A percentile compares a stretch with the other conserved stretches of the same genome.
phyloP scores from a whole-genome alignment of 495 filamentous ascomycete genomes.

The Evansstolkia leycettana region DNA sequence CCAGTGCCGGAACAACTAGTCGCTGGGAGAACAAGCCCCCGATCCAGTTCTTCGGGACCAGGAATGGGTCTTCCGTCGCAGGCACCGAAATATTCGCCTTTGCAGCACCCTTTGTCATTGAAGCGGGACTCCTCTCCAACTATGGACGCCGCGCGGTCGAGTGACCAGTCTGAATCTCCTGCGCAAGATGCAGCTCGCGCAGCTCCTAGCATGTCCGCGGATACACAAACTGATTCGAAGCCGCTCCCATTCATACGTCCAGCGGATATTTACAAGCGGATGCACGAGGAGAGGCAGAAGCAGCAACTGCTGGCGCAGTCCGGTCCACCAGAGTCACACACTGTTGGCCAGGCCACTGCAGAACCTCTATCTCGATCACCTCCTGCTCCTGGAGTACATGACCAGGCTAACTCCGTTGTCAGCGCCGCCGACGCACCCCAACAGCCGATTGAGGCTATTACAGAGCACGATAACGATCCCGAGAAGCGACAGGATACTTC shows the following conservation, averaged over 20 bases:
- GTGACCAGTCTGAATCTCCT: slow-evolving; percentile 13
- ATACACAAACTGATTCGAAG: slow-evolving; percentile 24
- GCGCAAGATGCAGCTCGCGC: slow-evolving; percentile 4
- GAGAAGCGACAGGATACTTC: too few species aligned
- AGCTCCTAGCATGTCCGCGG: slow-evolving; percentile 40
- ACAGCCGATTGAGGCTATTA: too few species aligned
- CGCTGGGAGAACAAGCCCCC: too few species aligned
- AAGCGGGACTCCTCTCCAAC: slow-evolving; percentile 10
- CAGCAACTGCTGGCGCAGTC: slow-evolving; percentile 41
- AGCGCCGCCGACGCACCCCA: too few species aligned
- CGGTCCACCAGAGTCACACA: slow-evolving; percentile 3
- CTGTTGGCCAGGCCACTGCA: too few species aligned
- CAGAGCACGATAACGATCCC: too few species aligned
- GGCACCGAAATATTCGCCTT: slow-evolving; percentile 7
- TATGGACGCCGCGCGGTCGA: slow-evolving; percentile 29
- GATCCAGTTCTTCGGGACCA: too few species aligned
- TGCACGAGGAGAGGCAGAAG: slow-evolving; percentile 51
- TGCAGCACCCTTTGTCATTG: too few species aligned
- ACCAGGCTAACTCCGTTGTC: too few species aligned
- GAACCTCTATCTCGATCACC: too few species aligned
- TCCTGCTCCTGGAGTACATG: too few species aligned
- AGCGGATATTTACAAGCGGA: slow-evolving; percentile 65
- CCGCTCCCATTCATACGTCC: slow-evolving; percentile 56
- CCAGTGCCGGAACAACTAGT: slow-evolving; percentile 20
- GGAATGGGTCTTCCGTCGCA: neutral